Evolutionary conservation across 176 grass and related monocot genomes (phyloP).

Genomic region (Oryza glaberrima): DNA sequence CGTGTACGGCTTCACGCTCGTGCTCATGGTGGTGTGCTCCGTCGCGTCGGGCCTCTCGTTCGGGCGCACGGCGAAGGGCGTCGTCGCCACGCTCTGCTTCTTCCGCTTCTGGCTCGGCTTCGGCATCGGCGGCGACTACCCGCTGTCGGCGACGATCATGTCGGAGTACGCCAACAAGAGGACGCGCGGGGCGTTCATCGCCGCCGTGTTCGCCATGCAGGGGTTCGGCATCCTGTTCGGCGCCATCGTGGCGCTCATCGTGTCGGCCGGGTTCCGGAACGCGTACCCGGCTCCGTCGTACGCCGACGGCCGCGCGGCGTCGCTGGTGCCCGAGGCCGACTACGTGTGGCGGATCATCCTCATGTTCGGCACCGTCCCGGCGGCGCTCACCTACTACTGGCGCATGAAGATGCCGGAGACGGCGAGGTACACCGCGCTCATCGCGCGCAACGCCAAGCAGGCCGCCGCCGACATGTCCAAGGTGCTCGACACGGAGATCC

Average conservation of each 20-base stretch:
- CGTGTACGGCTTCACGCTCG: slow-evolving; percentile 67
- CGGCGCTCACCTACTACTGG: slow-evolving; percentile 77
- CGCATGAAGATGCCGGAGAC: slow-evolving; percentile 87
- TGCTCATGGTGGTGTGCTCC: slow-evolving; percentile 72
- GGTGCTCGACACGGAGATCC: slow-evolving; percentile 58
- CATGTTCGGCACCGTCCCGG: slow-evolving; percentile 66
- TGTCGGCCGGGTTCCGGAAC: slow-evolving; percentile 46
- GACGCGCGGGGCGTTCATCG: slow-evolving; percentile 72
- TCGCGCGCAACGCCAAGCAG: slow-evolving; percentile 62
- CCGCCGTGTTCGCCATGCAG: slow-evolving; percentile 80
- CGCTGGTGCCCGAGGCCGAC: slow-evolving; percentile 51
- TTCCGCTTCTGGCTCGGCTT: slow-evolving; percentile 86
- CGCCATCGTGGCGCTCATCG: slow-evolving; percentile 42
- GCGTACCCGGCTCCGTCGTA: slow-evolving; percentile 55
- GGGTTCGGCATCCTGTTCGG: slow-evolving; percentile 65
- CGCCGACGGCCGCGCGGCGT: slow-evolving; percentile 28
- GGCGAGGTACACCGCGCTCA: slow-evolving; percentile 67
- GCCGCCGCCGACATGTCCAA: slow-evolving; percentile 74
- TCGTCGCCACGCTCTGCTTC: slow-evolving; percentile 67
- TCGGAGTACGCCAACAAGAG: slow-evolving; percentile 80
- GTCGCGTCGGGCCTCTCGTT: slow-evolving; percentile 66
- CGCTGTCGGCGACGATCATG: slow-evolving; percentile 77
- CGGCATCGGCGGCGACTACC: slow-evolving; percentile 79
- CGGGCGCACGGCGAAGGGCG: slow-evolving; percentile 43
- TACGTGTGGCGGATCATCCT: slow-evolving; percentile 70